Percentiles rank a stretch among this genome's conserved stretches.
These are phyloP conservation scores for Ganoderma lingzhi DNA, from an alignment of 1,284 basidiomycete genomes.

Conservation along the genomic window DNA sequence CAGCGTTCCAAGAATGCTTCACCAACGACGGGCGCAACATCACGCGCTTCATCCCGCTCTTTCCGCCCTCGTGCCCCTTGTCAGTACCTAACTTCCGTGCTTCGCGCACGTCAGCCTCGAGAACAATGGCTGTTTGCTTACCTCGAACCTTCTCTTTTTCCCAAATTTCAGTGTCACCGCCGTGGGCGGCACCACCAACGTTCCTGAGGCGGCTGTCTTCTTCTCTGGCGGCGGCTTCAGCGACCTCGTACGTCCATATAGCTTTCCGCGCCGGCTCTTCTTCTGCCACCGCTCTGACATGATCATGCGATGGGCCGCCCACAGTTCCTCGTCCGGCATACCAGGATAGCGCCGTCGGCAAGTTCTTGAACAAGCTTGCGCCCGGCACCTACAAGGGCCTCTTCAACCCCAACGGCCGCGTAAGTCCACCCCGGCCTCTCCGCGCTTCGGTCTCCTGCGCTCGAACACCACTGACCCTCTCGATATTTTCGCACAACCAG, in stretches of 20 bases:
- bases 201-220: conserved; percentile 64
- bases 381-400: conserved; percentile 61
- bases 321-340: conserved; percentile 65
- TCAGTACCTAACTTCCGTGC: conserved; percentile 38
- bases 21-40: conserved; percentile 65
- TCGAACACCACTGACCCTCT: not conserved
- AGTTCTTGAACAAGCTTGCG: conserved; percentile 55
- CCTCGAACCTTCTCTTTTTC: not conserved
- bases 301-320: conserved; percentile 3
- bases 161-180: conserved; percentile 53
- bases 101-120: not conserved
- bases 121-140: not conserved
- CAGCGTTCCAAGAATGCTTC: conserved; percentile 59
- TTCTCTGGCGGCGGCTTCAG: conserved; percentile 79
- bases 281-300: not conserved
- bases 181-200: conserved; percentile 64
- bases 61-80: conserved; percentile 65
- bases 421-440: not conserved
- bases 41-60: conserved; percentile 64
- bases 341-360: conserved; percentile 53
- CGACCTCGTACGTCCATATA: conserved; percentile 51
- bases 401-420: conserved; percentile 58
- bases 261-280: not conserved
- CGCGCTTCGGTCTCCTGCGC: not conserved
- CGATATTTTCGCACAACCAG: conserved; percentile 20